Conservation (phyloP, 179 eudicot species). For the Silene vulgaris region DNA sequence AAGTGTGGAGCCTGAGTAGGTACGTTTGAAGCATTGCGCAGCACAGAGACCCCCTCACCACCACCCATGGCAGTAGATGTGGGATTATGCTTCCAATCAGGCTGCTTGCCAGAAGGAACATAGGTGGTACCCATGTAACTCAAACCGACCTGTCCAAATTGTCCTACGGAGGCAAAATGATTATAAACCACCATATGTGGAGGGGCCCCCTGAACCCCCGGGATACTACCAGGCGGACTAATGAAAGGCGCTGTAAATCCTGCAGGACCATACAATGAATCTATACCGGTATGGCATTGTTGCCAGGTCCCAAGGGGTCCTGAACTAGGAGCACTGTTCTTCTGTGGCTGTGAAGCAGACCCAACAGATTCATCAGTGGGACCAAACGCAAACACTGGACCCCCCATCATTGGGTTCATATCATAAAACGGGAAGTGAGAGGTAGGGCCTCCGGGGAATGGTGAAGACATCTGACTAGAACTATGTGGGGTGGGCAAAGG, state of each 20-base stretch:
- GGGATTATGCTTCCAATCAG: constrained; percentile 82
- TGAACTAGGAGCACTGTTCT: constrained; percentile 46
- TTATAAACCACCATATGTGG: constrained; percentile 96
- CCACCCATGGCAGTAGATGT: constrained; percentile 39
- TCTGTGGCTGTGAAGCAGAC: constrained; percentile 59
- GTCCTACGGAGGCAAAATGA: constrained; percentile 96
- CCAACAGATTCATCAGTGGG: constrained; percentile 68
- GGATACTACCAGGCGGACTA: constrained; percentile 70
- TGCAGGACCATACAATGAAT: constrained; percentile 86
- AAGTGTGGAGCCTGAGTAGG: constrained; percentile 60
- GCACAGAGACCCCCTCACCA: constrained; percentile 52
- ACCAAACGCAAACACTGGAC: constrained; percentile 78
- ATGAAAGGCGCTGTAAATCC: constrained; percentile 84
- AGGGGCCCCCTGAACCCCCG: constrained; percentile 90
- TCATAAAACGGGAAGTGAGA: constrained; percentile 86
- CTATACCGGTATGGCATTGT: constrained; percentile 70
- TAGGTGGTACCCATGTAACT: constrained; percentile 94
- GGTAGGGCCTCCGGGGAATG: constrained; percentile 63
- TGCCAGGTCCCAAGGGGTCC: constrained; percentile 80
- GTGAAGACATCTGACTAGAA: constrained; percentile 66
- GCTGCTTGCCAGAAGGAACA: constrained; percentile 85
- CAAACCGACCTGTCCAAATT: constrained; percentile 90
- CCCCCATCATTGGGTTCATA: constrained; percentile 83
- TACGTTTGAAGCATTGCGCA: constrained; percentile 45
- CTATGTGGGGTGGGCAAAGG: constrained; percentile 84